Percentiles rank a stretch among this genome's conserved stretches.
Conservation (phyloP, 1,284 basidiomycete genomes). For the Sporisorium sorghi region DNA sequence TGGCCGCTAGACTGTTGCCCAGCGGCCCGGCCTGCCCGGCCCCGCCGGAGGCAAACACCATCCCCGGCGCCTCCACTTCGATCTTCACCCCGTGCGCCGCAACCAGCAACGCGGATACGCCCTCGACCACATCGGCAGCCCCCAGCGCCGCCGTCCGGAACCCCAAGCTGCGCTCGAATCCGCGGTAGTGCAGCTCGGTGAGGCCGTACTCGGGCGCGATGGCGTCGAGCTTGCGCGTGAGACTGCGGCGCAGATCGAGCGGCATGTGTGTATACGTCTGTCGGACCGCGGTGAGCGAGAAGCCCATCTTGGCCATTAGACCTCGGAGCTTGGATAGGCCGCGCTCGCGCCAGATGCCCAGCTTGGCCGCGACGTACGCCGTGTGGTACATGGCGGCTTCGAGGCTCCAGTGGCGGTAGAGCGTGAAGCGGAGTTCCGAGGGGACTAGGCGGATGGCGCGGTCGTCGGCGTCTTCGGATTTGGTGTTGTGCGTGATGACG, state of each 20-base stretch:
- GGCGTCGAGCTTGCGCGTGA: conserved; percentile 84
- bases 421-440: conserved; percentile 77
- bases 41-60: conserved; percentile 41
- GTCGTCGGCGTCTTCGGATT: conserved; percentile 60
- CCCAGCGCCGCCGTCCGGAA: conserved; percentile 87
- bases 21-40: conserved; percentile 17
- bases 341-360: conserved; percentile 95
- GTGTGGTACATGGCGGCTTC: conserved; percentile 99
- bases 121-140: conserved; percentile 93
- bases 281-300: conserved; percentile 91
- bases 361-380: conserved; percentile 91
- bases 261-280: conserved; percentile 97
- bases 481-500: conserved; percentile 27
- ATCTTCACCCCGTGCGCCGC: conserved; percentile 88
- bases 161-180: conserved; percentile 90
- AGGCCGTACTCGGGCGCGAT: conserved; percentile 96
- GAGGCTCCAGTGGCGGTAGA: conserved; percentile 96
- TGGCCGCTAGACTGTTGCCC: conserved; percentile 29
- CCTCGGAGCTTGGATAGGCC: conserved; percentile 89
- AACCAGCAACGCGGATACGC: conserved; percentile 85
- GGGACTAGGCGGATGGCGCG: conserved; percentile 55
- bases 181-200: conserved; percentile 91
- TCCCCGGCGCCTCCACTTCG: conserved; percentile 76
- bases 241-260: conserved; percentile 85
- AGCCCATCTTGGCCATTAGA: conserved; percentile 97